These are phyloP conservation scores for Aspergillus novofumigatus DNA, from an alignment of 2,329 filamentous ascomycete genomes.

Conservation along the genomic window DNA sequence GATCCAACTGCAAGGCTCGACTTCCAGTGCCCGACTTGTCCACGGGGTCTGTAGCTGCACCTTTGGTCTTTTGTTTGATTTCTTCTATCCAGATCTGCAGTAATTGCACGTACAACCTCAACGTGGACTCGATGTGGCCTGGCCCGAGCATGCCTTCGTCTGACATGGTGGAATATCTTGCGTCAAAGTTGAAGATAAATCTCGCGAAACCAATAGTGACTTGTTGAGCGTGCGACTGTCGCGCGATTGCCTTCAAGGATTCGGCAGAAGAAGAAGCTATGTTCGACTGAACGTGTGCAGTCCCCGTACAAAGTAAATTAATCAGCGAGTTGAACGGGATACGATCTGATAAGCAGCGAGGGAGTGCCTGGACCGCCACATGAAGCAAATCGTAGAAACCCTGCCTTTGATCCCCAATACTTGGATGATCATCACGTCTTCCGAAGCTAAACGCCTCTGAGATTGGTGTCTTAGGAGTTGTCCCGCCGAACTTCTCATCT, in stretches of 20 bases:
- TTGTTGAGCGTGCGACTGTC: conserved; percentile 87
- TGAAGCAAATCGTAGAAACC: conserved; percentile 94
- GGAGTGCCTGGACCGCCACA: conserved; percentile 90
- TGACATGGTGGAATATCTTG: conserved; percentile 94
- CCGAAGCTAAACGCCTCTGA: conserved; percentile 90
- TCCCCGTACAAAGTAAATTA: conserved; percentile 92
- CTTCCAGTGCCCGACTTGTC: conserved; percentile 64
- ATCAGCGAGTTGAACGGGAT: conserved; percentile 92
- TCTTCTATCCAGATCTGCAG: conserved; percentile 97
- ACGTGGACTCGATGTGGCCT: conserved; percentile 88
- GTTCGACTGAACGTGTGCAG: conserved; percentile 87
- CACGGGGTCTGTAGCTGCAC: conserved; percentile 60
- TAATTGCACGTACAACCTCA: conserved; percentile 88
- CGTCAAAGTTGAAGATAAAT: conserved; percentile 98
- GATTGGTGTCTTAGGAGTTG: conserved; percentile 90
- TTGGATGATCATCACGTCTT: conserved; percentile 73
- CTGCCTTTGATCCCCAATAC: conserved; percentile 76
- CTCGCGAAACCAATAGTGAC: conserved; percentile 94
- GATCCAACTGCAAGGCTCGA: conserved; percentile 71
- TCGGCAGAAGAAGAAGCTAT: conserved; percentile 90
- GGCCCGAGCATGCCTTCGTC: conserved; percentile 94
- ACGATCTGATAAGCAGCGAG: conserved; percentile 84
- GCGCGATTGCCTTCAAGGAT: conserved; percentile 90
- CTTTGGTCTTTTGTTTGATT: conserved; percentile 78
- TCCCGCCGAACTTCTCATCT: conserved; percentile 88